Base-by-base conservation (phyloP, 176 grass and related monocot genomes). In the Thalia dealbata region DNA sequence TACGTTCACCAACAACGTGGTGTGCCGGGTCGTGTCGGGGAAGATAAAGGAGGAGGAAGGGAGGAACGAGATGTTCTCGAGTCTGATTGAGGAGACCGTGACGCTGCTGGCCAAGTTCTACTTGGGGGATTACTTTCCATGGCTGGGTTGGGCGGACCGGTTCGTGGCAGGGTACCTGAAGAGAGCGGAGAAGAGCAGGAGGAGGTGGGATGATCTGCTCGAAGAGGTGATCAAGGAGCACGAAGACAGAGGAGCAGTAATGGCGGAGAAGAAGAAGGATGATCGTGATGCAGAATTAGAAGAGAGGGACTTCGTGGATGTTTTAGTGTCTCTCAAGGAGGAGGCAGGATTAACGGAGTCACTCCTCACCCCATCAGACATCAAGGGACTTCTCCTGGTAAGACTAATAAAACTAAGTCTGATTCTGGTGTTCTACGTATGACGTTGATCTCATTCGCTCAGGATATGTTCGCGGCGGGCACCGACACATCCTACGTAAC, bases 321-420 rank as follows among this genome's bases (percentile, higher is more conserved):
- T 78, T 0, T 56, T 87, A 73, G 46, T 87, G 10, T 69, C 75
- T 0, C 29, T 78, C 25, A 62, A 70, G 42, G 24, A 81, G 0
- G 58, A 62, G 46, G 13, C 56, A 15, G 9, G 15, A n/a, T n/a
- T n/a, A 19, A 18, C 48, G 35, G 79, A 82, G 23, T 78, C 63
- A 7, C 26, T 27, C 16, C n/a, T 82, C 50, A 81, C 61, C 3
- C 68, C 45, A 25, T 75, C 64, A 2, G 0, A 75, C 18, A 64
- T 86, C 2, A 86, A 86, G 45, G 79, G 69, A 11, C 65, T 81
- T 22, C 43, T 87, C 0, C 1, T 69, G 23, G 85, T 87, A 54
- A 61, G 73, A n/a, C n/a, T n/a, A n/a, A n/a, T n/a, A n/a, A n/a
- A n/a, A n/a, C n/a, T n/a, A n/a, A n/a, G n/a, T n/a, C n/a, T n/a